A percentile compares a stretch with the other conserved stretches of the same genome.
phyloP scores from a whole-genome alignment of 1,139 yeast genomes.

The Debaryomyces coudertii region DNA sequence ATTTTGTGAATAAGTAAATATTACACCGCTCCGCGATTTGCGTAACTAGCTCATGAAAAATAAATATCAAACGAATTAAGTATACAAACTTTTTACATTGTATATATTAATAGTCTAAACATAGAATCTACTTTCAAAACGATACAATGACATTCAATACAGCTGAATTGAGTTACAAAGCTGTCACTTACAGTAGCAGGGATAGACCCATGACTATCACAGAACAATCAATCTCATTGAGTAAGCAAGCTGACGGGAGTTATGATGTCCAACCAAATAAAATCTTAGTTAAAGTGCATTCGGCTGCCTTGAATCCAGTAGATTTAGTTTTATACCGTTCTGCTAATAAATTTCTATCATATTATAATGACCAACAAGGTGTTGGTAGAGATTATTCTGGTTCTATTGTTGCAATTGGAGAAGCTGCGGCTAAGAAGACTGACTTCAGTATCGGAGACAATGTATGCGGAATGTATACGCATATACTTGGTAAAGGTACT shows the following conservation, averaged over 20 bases:
- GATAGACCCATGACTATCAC: slow-evolving; percentile 17
- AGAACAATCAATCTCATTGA: slow-evolving; percentile 18
- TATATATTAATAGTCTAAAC: background rate
- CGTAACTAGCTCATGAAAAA: background rate
- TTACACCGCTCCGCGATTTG: background rate
- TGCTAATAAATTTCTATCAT: slow-evolving; percentile 33
- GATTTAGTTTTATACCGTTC: slow-evolving; percentile 52
- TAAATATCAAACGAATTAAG: background rate
- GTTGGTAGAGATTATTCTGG: slow-evolving; percentile 77
- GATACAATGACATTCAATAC: slow-evolving; percentile 2
- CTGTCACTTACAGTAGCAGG: slow-evolving; percentile 21
- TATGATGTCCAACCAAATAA: slow-evolving; percentile 43
- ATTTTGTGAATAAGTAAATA: background rate
- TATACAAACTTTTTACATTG: background rate
- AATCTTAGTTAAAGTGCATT: slow-evolving; percentile 59
- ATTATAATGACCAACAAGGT: slow-evolving; percentile 46
- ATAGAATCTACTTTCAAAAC: background rate
- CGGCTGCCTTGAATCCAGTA: slow-evolving; percentile 69
- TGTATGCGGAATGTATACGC: slow-evolving; percentile 59
- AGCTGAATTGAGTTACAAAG: slow-evolving; percentile 19
- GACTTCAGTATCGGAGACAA: slow-evolving; percentile 60
- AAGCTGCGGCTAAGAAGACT: slow-evolving; percentile 28
- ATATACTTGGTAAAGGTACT: slow-evolving; percentile 53
- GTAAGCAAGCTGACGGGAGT: slow-evolving; percentile 35
- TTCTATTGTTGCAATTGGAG: slow-evolving; percentile 60